Percentiles rank a stretch among this genome's conserved stretches.
These are phyloP conservation scores for Calonectria naviculata DNA, from an alignment of 2,329 filamentous ascomycete species.

Conservation along the genomic window DNA sequence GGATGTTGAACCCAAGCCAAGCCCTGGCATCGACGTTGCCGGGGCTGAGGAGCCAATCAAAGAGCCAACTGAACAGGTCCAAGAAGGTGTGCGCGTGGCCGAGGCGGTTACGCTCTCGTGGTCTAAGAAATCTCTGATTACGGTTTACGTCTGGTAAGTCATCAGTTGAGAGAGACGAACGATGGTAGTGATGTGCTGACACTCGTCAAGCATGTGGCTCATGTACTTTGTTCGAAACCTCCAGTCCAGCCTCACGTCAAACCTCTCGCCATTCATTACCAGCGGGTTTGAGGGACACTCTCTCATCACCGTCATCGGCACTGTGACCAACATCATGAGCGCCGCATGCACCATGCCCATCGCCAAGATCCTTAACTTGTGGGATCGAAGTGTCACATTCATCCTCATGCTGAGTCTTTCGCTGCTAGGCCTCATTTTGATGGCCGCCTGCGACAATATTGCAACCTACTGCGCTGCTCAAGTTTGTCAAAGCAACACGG, in stretches of 20 bases:
- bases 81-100: constrained; percentile 1
- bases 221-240: constrained; percentile 57
- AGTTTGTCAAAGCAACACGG: constrained; percentile 28
- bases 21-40: background rate
- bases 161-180: no score
- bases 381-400: constrained; percentile 49
- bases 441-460: constrained; percentile 62
- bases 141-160: background rate
- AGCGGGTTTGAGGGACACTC: constrained; percentile 46
- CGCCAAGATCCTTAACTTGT: constrained; percentile 51
- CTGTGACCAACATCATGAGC: constrained; percentile 52
- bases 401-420: constrained; percentile 43
- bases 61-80: background rate
- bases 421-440: constrained; percentile 61
- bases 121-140: constrained; percentile 6
- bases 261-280: constrained; percentile 47
- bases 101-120: constrained; percentile 9
- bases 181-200: background rate
- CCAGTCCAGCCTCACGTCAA: constrained; percentile 49
- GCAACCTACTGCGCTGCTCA: constrained; percentile 46
- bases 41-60: background rate
- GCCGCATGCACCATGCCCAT: constrained; percentile 40
- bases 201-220: constrained; percentile 50
- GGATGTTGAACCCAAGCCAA: background rate
- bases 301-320: constrained; percentile 56